A percentile compares a stretch with the other conserved stretches of the same genome.
phyloP scores from a whole-genome alignment of 73 alveolate species.

The Paramecium biaurelia region DNA sequence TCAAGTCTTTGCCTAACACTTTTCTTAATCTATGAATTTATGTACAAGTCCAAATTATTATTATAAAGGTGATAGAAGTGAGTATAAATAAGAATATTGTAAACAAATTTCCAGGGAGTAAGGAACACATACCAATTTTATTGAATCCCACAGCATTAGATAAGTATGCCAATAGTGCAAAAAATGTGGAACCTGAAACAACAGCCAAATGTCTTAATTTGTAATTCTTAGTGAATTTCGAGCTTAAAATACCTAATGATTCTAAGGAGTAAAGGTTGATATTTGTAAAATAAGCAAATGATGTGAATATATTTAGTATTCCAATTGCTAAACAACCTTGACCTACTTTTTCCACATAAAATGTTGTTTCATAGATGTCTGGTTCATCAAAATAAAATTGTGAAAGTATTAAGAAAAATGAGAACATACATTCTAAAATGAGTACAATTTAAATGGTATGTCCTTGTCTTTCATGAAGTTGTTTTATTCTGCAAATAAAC shows the following conservation, averaged over 20 bases:
- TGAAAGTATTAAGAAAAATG: neutral
- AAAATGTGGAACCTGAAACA: neutral
- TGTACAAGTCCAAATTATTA: neutral
- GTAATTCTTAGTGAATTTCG: neutral
- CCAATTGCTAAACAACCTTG: neutral
- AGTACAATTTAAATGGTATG: neutral
- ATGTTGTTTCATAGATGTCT: neutral
- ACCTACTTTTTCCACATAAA: neutral
- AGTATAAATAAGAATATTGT: neutral
- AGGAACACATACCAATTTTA: neutral
- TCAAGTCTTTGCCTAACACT: neutral
- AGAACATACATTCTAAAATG: neutral
- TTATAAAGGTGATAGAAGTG: neutral
- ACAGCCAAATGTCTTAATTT: neutral
- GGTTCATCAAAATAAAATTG: neutral
- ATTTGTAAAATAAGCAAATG: neutral
- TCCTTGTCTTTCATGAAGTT: constrained; percentile 30
- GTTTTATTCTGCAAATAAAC: neutral
- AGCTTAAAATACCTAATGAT: neutral
- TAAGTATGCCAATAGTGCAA: neutral
- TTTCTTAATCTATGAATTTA: neutral
- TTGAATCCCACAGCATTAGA: neutral
- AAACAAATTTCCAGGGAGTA: neutral
- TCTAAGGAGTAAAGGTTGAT: neutral
- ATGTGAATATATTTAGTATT: neutral